phyloP scores from a whole-genome alignment of 2,329 filamentous ascomycete genomes.

The Knufia fluminis region DNA sequence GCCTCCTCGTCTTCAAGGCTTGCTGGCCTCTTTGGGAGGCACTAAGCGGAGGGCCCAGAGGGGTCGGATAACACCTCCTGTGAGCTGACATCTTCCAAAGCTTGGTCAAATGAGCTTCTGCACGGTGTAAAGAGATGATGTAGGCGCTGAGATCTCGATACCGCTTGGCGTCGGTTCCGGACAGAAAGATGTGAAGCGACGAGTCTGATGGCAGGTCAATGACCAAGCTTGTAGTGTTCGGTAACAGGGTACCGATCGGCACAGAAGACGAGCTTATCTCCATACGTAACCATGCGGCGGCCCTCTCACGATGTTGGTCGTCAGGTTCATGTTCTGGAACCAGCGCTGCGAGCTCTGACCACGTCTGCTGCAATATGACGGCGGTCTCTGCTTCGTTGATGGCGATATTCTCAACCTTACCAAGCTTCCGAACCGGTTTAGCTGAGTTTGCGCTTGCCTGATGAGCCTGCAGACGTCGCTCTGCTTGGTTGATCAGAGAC shows the following conservation, averaged over 20 bases:
- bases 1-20: slow-evolving; percentile 52
- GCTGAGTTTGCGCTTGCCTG: slow-evolving; percentile 46
- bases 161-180: slow-evolving; percentile 61
- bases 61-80: slow-evolving; percentile 66
- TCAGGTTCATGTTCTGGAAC: slow-evolving; percentile 66
- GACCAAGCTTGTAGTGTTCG: slow-evolving; percentile 60
- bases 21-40: slow-evolving; percentile 52
- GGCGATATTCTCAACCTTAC: slow-evolving; percentile 48
- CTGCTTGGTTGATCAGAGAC: slow-evolving; percentile 74
- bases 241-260: slow-evolving; percentile 49
- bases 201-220: slow-evolving; percentile 65
- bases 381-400: slow-evolving; percentile 83
- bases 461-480: slow-evolving; percentile 65
- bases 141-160: slow-evolving; percentile 87
- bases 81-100: slow-evolving; percentile 79
- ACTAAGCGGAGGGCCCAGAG: slow-evolving; percentile 55
- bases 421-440: slow-evolving; percentile 17
- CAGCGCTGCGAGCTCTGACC: slow-evolving; percentile 68
- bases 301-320: slow-evolving; percentile 68
- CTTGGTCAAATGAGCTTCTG: slow-evolving; percentile 73
- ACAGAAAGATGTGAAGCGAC: slow-evolving; percentile 80
- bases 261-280: slow-evolving; percentile 8
- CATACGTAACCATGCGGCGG: slow-evolving; percentile 65
- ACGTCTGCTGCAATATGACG: slow-evolving; percentile 65
- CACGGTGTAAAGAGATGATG: slow-evolving; percentile 72